Evolutionary conservation across 2,329 filamentous ascomycete species (phyloP).

Genomic region (Talaromyces islandicus): DNA sequence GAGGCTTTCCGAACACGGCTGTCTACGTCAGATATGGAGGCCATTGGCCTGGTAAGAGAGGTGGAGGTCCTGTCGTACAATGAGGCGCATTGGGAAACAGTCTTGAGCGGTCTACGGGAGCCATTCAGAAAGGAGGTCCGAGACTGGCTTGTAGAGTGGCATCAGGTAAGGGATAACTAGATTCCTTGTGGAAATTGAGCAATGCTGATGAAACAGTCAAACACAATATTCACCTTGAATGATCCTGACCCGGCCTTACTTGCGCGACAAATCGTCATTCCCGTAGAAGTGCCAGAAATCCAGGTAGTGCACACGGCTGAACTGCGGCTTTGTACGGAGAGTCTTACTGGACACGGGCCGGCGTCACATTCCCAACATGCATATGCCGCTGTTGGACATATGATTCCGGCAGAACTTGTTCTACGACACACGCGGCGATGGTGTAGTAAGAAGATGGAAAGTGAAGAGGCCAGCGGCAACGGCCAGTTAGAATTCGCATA

Average conservation of each 20-base stretch:
- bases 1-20: constrained; percentile 41
- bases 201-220: constrained; percentile 22
- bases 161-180: constrained; percentile 35
- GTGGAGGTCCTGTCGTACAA: constrained; percentile 48
- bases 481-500: constrained; percentile 70
- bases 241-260: constrained; percentile 28
- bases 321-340: constrained; percentile 23
- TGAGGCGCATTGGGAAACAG: constrained; percentile 48
- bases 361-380: constrained; percentile 8
- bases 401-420: constrained; percentile 40
- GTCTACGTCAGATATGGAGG: constrained; percentile 47
- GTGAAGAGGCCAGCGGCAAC: constrained; percentile 22
- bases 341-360: background rate
- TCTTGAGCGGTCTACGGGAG: constrained; percentile 47
- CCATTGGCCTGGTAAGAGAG: constrained; percentile 49
- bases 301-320: constrained; percentile 72
- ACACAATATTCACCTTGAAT: constrained; percentile 27
- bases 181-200: background rate
- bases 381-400: constrained; percentile 41
- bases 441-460: constrained; percentile 27
- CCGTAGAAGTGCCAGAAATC: constrained; percentile 80
- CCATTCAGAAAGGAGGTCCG: constrained; percentile 38
- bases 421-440: constrained; percentile 54
- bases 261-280: constrained; percentile 68
- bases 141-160: constrained; percentile 53